Evolutionary conservation across 78 protist genomes (phyloP).

Genomic region (Neovahlkampfia damariscottae): DNA sequence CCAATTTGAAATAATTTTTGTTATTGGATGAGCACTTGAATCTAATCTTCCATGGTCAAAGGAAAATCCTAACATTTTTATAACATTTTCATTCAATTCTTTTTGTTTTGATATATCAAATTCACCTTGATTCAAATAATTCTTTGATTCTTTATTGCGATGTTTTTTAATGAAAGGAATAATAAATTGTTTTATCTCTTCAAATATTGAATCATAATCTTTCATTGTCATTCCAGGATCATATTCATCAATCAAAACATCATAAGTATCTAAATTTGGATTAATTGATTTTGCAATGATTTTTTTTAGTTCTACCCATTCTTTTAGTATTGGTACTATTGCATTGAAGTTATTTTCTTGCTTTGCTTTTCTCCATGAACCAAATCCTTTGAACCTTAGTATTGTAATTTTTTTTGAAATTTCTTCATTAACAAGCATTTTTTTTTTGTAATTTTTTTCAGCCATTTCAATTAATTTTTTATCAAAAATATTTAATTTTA

Average conservation of each 20-base stretch:
- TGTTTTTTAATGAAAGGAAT: not conserved
- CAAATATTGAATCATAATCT: not conserved
- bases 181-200: not conserved
- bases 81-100: not conserved
- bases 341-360: not conserved
- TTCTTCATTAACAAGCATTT: no score
- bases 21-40: constrained; percentile 25
- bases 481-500: not conserved
- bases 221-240: constrained; percentile 7
- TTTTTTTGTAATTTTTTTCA: not conserved
- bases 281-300: not conserved
- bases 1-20: not conserved
- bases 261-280: not conserved
- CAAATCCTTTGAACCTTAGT: no score
- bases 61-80: not conserved
- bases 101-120: not conserved
- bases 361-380: not conserved
- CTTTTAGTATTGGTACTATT: not conserved
- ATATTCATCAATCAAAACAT: constrained; percentile 4
- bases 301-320: not conserved
- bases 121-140: not conserved
- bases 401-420: no score
- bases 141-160: not conserved
- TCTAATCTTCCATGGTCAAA: constrained; percentile 21
- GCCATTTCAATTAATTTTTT: not conserved